Evolutionary conservation across 208 protist genomes (phyloP), one percentile per base, ranked within the genome.

Genomic region (Trypanosoma melophagium): DNA sequence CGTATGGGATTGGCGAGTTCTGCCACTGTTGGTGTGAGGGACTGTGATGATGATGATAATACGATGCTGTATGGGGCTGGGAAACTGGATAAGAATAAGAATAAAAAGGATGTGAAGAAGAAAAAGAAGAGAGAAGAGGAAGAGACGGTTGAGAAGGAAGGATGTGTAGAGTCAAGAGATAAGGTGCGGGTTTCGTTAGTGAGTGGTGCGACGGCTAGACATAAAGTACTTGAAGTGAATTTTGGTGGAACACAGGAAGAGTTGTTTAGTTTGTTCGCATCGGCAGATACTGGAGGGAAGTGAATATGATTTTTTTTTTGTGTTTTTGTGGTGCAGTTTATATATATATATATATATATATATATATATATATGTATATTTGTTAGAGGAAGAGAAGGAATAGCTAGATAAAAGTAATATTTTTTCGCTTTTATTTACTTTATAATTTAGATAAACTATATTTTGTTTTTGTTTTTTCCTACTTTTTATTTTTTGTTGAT

Each of bases 221-320:
- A 76, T 57, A 94, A 94, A 69, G 73, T 67, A 35, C 52, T 94
- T 22, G 60, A 78, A 13, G 64, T 87, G 3, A 38, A 62, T 54
- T 90, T 90, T 66, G 83, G 83, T 16, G 83, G 80, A 12, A 79
- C 79, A 4, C 73, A 83, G 40, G 80, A 79, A n/a, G 76, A 89
- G 52, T 56, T 94, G 19, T 40, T 83, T 16, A 55, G 71, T 14
- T 22, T 89, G 16, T 56, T 94, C 12, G 73, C 87, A 24, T 81
- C 75, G 49, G 75, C 59, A 13, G 69, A 75, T 42, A 4, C 42
- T 14, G 71, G 67, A 16, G 59, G 24, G 35, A 22, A 22, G 47
- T 61, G 28, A 57, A 35, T 31, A 28, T 16, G n/a, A 31, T 1
- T 66, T 17, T 38, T 56, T 40, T 0, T 40, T 38, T 53, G n/a